phyloP scores from a whole-genome alignment of 305 asterid genomes.

The Ilex paraguariensis region DNA sequence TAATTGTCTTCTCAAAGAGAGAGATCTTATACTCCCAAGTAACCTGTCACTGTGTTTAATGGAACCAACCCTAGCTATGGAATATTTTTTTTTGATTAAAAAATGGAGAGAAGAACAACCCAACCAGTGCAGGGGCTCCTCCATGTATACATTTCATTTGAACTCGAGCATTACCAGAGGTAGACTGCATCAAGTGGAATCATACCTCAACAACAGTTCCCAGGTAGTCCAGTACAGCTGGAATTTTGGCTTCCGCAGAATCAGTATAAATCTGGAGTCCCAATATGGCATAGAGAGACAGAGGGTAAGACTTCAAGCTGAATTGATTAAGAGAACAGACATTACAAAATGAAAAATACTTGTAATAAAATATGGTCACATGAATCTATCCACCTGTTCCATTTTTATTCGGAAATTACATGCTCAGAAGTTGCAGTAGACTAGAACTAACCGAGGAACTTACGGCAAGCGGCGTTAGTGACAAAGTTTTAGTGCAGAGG shows the following conservation, averaged over 20 bases:
- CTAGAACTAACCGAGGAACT: no score
- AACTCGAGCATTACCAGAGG: neutral
- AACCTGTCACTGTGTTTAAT: neutral
- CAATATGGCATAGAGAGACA: neutral
- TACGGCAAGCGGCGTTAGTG: no score
- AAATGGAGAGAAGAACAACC: neutral
- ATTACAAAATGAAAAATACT: neutral
- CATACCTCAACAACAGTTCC: conserved; percentile 84
- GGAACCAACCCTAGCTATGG: neutral
- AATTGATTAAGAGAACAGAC: neutral
- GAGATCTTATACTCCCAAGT: no score
- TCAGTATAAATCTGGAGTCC: conserved; percentile 63
- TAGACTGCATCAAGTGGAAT: conserved; percentile 10
- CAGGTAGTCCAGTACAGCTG: conserved; percentile 91
- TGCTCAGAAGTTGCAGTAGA: no score
- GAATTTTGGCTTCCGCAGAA: conserved; percentile 88
- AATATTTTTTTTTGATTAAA: no score
- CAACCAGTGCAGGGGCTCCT: no score
- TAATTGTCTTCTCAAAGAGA: no score
- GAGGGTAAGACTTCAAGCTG: neutral
- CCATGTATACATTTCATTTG: no score
- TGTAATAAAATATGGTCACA: conserved; percentile 6
- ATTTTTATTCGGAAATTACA: no score
- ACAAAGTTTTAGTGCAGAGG: no score
- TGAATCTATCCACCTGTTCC: neutral